Base-by-base conservation (phyloP, 495 filamentous ascomycete genomes). In the Xylaria castorea region DNA sequence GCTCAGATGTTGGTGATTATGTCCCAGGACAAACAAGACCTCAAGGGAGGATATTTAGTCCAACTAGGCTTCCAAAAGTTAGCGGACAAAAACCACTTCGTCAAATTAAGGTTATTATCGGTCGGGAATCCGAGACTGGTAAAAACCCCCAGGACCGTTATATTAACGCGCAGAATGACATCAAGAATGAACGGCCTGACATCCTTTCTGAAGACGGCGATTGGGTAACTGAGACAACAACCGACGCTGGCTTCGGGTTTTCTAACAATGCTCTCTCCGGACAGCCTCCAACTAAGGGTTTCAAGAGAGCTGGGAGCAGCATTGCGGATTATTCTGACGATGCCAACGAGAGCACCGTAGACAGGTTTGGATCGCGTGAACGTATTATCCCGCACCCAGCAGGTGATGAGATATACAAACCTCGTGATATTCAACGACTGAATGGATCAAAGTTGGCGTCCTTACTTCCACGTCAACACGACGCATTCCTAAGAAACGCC, bases 251-350 rank as follows among this genome's bases (percentile, higher is more conserved):
- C 25, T 74, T 67, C 38, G 73, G 71, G 7, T 71, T 71, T 20
- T 66, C 64, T 5, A 36, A 2, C 32, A 71, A 14, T 9, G 14
- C 38, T 11, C 12, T 44, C 11, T 36, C 44, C 16, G 44, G n/a
- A 25, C 22, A 14, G 2, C 14, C n/a, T 18, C 22, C 20, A 32
- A 40, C n/a, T 51, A 20, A n/a, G 42, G 65, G 61, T 11, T 66
- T 76, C 44, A 79, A 81, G 68, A 32, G 46, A 14, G 77, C 81
- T 3, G 81, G 82, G n/a, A 82, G 80, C 71, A 83, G 82, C 51
- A 74, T 84, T 44, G 83, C 82, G 0, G 75, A 81, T 58, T 80
- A 72, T 46, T 84, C 81, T 0, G 81, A 84, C 30, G 70, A 74
- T 12, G 74, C 66, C 30, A 68, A 71, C 32, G 66, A 76, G 34